Conservation (phyloP, 1,284 basidiomycete species). For the Rhodotorula sp. region DNA sequence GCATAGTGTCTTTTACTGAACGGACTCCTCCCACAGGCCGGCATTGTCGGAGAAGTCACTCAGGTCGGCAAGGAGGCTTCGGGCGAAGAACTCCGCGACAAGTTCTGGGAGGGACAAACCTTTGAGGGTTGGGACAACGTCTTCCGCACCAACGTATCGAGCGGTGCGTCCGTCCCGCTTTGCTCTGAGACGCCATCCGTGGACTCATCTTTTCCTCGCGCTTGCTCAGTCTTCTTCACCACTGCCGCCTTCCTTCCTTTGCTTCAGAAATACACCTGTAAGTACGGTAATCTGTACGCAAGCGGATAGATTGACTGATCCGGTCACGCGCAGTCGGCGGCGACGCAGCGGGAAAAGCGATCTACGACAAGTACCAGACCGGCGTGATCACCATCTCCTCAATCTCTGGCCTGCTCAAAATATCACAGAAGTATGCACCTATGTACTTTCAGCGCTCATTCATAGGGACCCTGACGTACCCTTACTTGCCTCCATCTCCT, state of each 20-base stretch:
- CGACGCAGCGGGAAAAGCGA: slow-evolving; percentile 51
- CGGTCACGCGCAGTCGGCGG: background rate
- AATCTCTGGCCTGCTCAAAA: slow-evolving; percentile 65
- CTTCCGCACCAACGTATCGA: slow-evolving; percentile 48
- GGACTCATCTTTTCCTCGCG: background rate
- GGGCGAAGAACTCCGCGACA: slow-evolving; percentile 51
- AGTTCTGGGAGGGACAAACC: slow-evolving; percentile 60
- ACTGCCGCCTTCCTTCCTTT: slow-evolving; percentile 71
- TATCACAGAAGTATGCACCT: slow-evolving; percentile 57
- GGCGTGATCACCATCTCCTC: slow-evolving; percentile 67
- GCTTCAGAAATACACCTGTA: slow-evolving; percentile 55
- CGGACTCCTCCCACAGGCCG: slow-evolving; percentile 30
- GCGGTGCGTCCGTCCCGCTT: slow-evolving; percentile 15
- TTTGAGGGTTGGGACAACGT: slow-evolving; percentile 65
- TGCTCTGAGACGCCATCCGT: background rate
- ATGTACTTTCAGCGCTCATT: slow-evolving; percentile 43
- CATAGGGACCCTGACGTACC: background rate
- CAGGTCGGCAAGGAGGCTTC: slow-evolving; percentile 55
- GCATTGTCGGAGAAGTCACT: slow-evolving; percentile 52
- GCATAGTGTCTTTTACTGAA: background rate
- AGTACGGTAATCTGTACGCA: background rate
- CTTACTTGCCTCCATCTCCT: background rate
- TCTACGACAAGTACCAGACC: slow-evolving; percentile 56
- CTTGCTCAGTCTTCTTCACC: slow-evolving; percentile 59
- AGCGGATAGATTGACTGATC: background rate